phyloP scores from a whole-genome alignment of 1,284 basidiomycete genomes.

The Tylopilus sp. region DNA sequence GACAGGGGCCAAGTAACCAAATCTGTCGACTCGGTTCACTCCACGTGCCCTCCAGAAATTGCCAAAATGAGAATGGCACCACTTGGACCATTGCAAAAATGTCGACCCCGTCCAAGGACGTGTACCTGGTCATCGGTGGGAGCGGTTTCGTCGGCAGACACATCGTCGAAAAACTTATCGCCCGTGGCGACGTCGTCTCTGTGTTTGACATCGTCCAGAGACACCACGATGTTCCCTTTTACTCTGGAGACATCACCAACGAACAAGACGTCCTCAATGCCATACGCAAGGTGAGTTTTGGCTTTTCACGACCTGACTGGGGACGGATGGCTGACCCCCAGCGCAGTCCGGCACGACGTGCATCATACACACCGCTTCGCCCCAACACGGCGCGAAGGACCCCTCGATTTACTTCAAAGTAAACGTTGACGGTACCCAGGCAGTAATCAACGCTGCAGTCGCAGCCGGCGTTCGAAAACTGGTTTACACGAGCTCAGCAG shows the following conservation, averaged over 20 bases:
- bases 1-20: slow-evolving; percentile 13
- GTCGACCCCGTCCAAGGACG: slow-evolving; percentile 39
- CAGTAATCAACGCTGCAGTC: slow-evolving; percentile 79
- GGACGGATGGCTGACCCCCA: not conserved
- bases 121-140: slow-evolving; percentile 84
- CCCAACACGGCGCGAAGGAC: slow-evolving; percentile 70
- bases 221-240: slow-evolving; percentile 82
- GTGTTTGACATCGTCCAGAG: slow-evolving; percentile 91
- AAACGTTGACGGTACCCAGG: slow-evolving; percentile 89
- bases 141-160: slow-evolving; percentile 91
- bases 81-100: slow-evolving; percentile 21
- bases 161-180: slow-evolving; percentile 79
- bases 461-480: slow-evolving; percentile 77
- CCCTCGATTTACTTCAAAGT: slow-evolving; percentile 85
- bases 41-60: slow-evolving; percentile 14
- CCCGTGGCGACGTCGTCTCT: slow-evolving; percentile 75
- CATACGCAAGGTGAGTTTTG: slow-evolving; percentile 60
- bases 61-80: slow-evolving; percentile 8
- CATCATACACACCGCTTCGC: slow-evolving; percentile 96
- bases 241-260: slow-evolving; percentile 82
- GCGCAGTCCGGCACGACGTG: slow-evolving; percentile 73
- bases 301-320: not conserved
- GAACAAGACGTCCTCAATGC: slow-evolving; percentile 69
- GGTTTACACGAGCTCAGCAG: slow-evolving; percentile 93
- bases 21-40: not conserved